Evolutionary conservation across 2,329 filamentous ascomycete genomes (phyloP), one percentile per base, ranked within the genome.

Genomic region (Paracamarosporium sp.): DNA sequence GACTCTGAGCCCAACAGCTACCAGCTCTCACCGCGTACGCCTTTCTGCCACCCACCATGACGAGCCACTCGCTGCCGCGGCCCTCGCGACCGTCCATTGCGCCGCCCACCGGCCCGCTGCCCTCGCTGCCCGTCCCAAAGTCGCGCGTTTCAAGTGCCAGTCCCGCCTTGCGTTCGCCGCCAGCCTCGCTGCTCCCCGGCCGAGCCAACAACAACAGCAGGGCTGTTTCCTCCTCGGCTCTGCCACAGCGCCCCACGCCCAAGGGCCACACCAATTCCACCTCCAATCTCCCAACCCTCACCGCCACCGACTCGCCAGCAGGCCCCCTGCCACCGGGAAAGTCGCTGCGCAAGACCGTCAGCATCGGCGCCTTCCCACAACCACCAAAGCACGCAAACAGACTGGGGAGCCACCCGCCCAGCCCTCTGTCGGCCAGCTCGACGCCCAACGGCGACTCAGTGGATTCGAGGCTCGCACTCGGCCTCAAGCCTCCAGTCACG

Each of bases 321-420:
- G 64, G 66, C 7, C 57, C 66, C 8, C 59, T 71, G 12, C 70
- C 75, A 3, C 63, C 72, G 1, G 86, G 87, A 25, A 93, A 89
- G 76, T 87, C 88, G 1, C 78, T 97, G 54, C 88, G 93, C 61
- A 96, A 96, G 78, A 91, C 91, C 1, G 90, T 96, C 70, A 97
- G 93, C 82, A 96, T 97, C 71, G 94, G 93, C 72, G 89, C 92
- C 1, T 97, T 98, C 71, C 94, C 94, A 28, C 91, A 96, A 63
- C 94, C 94, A 13, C 94, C 94, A 13, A 88, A 88, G 65, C 86
- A 88, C 46, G 83, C 85, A 53, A 83, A 79, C 53, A 83, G 85
- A 63, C 79, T 82, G 46, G 80, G 80, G 67, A 92, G 84, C 78
- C 80, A 87, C 55, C 91, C 86, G 50, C 86, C 83, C 53, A 85